Conservation (phyloP, 441 rosid genomes). For the Iberis amara region DNA sequence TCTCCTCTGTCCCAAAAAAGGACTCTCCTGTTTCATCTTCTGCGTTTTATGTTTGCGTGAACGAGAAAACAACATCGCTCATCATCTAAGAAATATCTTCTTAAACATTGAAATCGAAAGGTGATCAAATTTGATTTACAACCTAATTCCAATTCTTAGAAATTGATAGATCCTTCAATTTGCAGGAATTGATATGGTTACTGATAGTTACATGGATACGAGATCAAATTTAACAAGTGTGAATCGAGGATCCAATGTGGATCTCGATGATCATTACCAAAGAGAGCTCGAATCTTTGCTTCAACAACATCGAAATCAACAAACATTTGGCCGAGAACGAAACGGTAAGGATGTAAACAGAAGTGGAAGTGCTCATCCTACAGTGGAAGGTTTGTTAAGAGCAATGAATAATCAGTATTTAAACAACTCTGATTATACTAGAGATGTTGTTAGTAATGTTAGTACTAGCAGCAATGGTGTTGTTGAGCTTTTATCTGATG, state of each 20-base stretch:
- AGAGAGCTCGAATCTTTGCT: conserved; percentile 66
- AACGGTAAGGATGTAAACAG: conserved; percentile 45
- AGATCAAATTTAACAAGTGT: conserved; percentile 41
- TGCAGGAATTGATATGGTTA: conserved; percentile 39
- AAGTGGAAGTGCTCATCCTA: conserved; percentile 95
- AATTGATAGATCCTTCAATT: too few species aligned
- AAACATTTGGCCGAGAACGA: conserved; percentile 41
- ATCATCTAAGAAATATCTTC: too few species aligned
- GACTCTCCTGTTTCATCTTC: too few species aligned
- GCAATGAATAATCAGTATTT: conserved; percentile 65
- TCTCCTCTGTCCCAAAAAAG: too few species aligned
- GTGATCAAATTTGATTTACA: too few species aligned
- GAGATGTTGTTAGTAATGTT: conserved; percentile 33
- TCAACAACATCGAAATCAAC: conserved; percentile 46
- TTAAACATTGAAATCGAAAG: too few species aligned
- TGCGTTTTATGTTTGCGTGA: too few species aligned
- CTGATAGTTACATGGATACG: conserved; percentile 55
- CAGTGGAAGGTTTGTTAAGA: conserved; percentile 76
- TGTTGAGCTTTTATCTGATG: conserved; percentile 53
- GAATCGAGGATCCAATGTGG: conserved; percentile 43
- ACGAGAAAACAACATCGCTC: too few species aligned
- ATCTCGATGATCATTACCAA: conserved; percentile 54
- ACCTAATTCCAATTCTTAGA: too few species aligned
- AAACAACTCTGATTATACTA: conserved; percentile 37
- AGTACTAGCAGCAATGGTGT: conserved; percentile 15